These are phyloP conservation scores for Leccinum uliginosum DNA, from an alignment of 768 basidiomycete genomes.

Conservation along the genomic window DNA sequence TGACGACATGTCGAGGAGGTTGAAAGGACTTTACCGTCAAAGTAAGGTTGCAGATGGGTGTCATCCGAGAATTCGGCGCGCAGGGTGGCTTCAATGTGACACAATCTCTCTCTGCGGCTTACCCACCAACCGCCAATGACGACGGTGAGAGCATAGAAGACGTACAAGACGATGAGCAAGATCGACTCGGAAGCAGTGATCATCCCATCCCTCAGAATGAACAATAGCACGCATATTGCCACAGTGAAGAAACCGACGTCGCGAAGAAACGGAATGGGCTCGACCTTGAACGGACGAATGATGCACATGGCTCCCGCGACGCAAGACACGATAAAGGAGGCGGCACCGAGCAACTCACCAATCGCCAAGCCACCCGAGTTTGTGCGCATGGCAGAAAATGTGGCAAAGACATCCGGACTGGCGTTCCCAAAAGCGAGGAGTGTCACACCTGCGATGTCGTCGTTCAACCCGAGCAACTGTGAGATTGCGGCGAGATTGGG, in stretches of 20 bases:
- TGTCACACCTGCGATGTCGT: constrained; percentile 94
- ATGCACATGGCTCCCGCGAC: constrained; percentile 98
- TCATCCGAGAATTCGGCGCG: constrained; percentile 57
- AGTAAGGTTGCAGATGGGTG: constrained; percentile 45
- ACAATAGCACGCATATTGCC: constrained; percentile 71
- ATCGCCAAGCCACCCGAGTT: constrained; percentile 87
- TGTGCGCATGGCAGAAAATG: constrained; percentile 87
- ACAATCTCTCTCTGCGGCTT: constrained; percentile 45
- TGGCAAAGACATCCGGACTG: constrained; percentile 94
- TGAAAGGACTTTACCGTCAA: constrained; percentile 54
- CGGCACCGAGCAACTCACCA: constrained; percentile 93
- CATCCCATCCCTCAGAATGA: constrained; percentile 71
- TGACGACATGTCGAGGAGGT: background rate
- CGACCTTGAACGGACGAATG: constrained; percentile 89
- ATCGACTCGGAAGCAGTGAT: constrained; percentile 71
- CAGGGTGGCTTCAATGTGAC: constrained; percentile 45
- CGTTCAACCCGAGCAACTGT: constrained; percentile 78
- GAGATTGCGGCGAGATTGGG: constrained; percentile 93
- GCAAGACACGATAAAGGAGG: constrained; percentile 92
- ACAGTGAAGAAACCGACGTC: constrained; percentile 94
- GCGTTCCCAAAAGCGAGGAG: constrained; percentile 97
- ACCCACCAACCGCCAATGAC: constrained; percentile 77
- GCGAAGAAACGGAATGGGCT: constrained; percentile 76
- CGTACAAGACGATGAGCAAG: constrained; percentile 67
- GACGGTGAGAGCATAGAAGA: constrained; percentile 73